Evolutionary conservation across 495 filamentous ascomycete species (phyloP).

Genomic region (Aspergillus taichungensis): DNA sequence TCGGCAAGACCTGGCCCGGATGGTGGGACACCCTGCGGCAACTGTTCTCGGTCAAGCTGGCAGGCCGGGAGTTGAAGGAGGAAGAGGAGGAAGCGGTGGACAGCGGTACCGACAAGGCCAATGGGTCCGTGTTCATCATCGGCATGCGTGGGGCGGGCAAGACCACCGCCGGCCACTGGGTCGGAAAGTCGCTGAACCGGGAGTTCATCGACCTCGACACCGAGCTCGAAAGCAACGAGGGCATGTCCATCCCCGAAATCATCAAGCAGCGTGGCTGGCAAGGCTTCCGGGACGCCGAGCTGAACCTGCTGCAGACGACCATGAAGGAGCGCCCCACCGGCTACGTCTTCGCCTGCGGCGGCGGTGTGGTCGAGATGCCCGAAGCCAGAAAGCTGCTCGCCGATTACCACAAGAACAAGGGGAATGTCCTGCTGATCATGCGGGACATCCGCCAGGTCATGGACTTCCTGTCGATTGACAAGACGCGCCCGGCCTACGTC

Average conservation of each 20-base stretch:
- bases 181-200: slow-evolving; percentile 61
- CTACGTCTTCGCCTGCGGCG: slow-evolving; percentile 87
- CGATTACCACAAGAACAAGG: slow-evolving; percentile 67
- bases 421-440: slow-evolving; percentile 82
- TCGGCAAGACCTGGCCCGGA: slow-evolving; percentile 98
- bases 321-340: slow-evolving; percentile 65
- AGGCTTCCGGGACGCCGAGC: slow-evolving; percentile 75
- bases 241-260: slow-evolving; percentile 75
- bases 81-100: slow-evolving; percentile 20
- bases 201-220: slow-evolving; percentile 81
- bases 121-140: slow-evolving; percentile 77
- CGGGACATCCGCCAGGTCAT: slow-evolving; percentile 83
- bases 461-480: slow-evolving; percentile 81
- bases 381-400: slow-evolving; percentile 69
- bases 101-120: slow-evolving; percentile 25
- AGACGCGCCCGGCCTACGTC: slow-evolving; percentile 85
- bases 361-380: slow-evolving; percentile 83
- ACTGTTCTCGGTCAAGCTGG: slow-evolving; percentile 62
- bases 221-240: slow-evolving; percentile 65
- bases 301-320: slow-evolving; percentile 60
- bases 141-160: slow-evolving; percentile 98
- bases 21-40: slow-evolving; percentile 91
- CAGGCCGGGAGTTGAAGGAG: slow-evolving; percentile 57
- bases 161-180: slow-evolving; percentile 84
- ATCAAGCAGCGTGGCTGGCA: slow-evolving; percentile 78